A percentile compares a stretch with the other conserved stretches of the same genome.
These are phyloP conservation scores for Naganishia liquefaciens DNA, from an alignment of 1,284 basidiomycete genomes.

Conservation along the genomic window DNA sequence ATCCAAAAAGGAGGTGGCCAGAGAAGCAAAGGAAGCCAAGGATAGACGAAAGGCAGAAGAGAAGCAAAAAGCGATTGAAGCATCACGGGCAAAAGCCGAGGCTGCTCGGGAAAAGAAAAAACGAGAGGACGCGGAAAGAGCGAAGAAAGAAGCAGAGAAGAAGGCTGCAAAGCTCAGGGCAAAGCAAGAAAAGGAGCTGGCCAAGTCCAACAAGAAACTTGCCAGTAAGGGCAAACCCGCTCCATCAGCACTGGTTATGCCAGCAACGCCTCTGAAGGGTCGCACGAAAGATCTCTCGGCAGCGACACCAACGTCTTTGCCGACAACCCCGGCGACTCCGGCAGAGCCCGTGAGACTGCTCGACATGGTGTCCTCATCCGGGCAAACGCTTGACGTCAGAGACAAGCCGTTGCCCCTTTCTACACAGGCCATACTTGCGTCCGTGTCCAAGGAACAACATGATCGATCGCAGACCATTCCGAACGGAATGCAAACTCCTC, in stretches of 20 bases:
- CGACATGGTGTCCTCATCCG: background rate
- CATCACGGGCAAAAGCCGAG: slow-evolving; percentile 37
- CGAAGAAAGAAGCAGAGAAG: slow-evolving; percentile 34
- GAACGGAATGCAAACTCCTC: background rate
- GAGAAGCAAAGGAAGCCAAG: slow-evolving; percentile 58
- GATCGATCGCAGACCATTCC: no score
- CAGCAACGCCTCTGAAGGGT: slow-evolving; percentile 27
- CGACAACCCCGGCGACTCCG: slow-evolving; percentile 18
- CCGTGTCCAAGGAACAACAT: background rate
- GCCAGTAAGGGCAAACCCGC: background rate
- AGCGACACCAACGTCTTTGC: slow-evolving; percentile 12
- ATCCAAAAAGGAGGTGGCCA: slow-evolving; percentile 73
- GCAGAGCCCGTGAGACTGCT: slow-evolving; percentile 12
- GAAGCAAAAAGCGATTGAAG: slow-evolving; percentile 24
- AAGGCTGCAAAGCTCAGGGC: slow-evolving; percentile 38
- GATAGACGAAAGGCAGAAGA: slow-evolving; percentile 36
- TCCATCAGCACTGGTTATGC: slow-evolving; percentile 6
- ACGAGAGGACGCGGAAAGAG: slow-evolving; percentile 28
- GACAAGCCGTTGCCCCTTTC: slow-evolving; percentile 13
- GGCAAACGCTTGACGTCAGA: background rate
- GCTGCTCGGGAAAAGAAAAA: slow-evolving; percentile 36
- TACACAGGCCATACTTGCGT: background rate
- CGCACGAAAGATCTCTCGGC: slow-evolving; percentile 19
- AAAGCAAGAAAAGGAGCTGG: slow-evolving; percentile 32
- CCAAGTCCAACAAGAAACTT: slow-evolving; percentile 36